These are phyloP conservation scores for Senna tora DNA, from an alignment of 306 rosid species.

Conservation along the genomic window DNA sequence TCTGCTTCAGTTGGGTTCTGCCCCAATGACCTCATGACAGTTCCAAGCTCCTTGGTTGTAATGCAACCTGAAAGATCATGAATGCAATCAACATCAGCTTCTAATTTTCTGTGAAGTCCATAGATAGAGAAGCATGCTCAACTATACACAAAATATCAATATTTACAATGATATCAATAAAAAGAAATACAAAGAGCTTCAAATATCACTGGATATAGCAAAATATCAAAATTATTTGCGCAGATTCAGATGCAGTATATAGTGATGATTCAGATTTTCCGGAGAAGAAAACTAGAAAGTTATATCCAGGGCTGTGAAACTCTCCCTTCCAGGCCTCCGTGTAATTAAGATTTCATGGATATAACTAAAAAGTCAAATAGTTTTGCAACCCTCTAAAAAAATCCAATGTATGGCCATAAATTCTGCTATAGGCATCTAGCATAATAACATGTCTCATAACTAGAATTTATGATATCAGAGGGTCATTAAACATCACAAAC, in stretches of 20 bases:
- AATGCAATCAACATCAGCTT: constrained; percentile 3
- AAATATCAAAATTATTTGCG: neutral
- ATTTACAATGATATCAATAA: neutral
- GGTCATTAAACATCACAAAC: neutral
- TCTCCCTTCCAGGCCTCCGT: neutral
- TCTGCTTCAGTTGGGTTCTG: constrained; percentile 95
- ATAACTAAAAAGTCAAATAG: neutral
- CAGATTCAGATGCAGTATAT: neutral
- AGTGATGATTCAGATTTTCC: neutral
- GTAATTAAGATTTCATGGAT: neutral
- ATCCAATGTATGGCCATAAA: neutral
- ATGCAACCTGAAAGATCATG: constrained; percentile 61
- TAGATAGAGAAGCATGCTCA: neutral
- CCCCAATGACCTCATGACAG: constrained; percentile 88
- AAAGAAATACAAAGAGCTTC: neutral
- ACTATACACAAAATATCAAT: neutral
- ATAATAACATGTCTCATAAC: neutral
- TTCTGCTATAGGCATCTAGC: neutral
- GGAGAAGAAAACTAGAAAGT: neutral
- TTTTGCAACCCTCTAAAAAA: neutral
- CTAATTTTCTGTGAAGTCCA: neutral
- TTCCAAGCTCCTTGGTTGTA: constrained; percentile 92
- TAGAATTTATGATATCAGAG: neutral
- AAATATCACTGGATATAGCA: constrained; percentile 1
- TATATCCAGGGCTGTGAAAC: too few relatives aligned